Evolutionary conservation across 2,329 filamentous ascomycete genomes (phyloP), one percentile per base, ranked within the genome.

Genomic region (Pseudogymnoascus sp.): DNA sequence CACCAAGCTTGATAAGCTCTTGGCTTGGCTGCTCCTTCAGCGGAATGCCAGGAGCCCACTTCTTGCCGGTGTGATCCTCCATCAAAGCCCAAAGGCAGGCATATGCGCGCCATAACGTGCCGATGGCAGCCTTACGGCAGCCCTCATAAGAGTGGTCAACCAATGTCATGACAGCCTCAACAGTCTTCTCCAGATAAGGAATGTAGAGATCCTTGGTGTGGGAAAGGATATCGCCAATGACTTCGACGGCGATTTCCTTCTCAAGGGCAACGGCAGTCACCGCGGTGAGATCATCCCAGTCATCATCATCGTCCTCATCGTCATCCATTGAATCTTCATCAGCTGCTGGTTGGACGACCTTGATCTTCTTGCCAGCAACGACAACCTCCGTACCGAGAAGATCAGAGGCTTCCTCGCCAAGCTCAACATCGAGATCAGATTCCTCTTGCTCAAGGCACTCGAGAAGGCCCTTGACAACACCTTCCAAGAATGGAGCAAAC

Each of bases 181-280:
- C 85, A 6, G 91, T 91, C 80, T 91, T 89, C 78, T 96, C 88
- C 66, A 97, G 89, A 75, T 93, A 96, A 4, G 90, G 87, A 68
- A 95, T 82, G 74, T 85, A 91, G 68, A 89, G 84, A 71, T 84
- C 83, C 75, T 91, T 92, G 58, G 91, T 91, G 78, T 95, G 88
- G 55, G 90, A 88, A 71, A 97, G 88, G 65, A 99, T 86, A 72
- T 99, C 94, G 67, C 92, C 94, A 37, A 97, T 83, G 5, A 97
- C 92, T 75, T 99, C 94, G 49, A 96, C 86, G 38, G 94, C 93
- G 69, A 97, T 95, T 77, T 99, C 94, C 78, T 97, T 97, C 81
- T 97, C 94, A 70, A 96, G 84, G 23, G 93, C 91, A 62, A 97
- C 85, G 61, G 92, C 91, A 26, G 91, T 95, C 65, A 95, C 90